Conservation (phyloP, 768 basidiomycete genomes). For the Boletus pseudo-olivaceus region DNA sequence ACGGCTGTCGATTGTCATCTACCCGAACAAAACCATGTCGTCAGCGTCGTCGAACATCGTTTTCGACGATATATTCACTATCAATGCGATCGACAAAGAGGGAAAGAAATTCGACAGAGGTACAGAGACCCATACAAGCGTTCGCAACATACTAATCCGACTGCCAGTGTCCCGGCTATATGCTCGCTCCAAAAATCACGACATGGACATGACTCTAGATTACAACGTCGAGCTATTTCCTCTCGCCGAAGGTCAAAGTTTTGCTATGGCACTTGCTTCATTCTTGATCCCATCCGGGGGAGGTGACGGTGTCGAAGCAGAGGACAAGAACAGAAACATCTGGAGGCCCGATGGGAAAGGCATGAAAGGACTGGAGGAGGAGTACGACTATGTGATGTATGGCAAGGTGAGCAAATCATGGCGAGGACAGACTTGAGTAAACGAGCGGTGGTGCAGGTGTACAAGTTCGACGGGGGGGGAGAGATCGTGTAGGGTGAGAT, state of each 20-base stretch:
- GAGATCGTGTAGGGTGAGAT: constrained; percentile 67
- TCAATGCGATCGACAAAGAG: constrained; percentile 81
- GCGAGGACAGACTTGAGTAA: neutral
- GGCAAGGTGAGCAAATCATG: constrained; percentile 65
- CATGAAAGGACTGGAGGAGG: constrained; percentile 79
- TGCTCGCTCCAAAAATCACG: constrained; percentile 85
- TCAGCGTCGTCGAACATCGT: constrained; percentile 68
- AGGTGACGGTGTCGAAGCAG: constrained; percentile 50
- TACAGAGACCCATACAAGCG: constrained; percentile 26
- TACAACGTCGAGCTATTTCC: constrained; percentile 92
- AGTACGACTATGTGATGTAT: constrained; percentile 99
- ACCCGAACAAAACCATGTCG: constrained; percentile 40
- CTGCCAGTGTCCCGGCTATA: constrained; percentile 82
- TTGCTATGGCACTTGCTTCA: constrained; percentile 84
- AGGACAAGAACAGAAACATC: constrained; percentile 72
- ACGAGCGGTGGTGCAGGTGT: constrained; percentile 55
- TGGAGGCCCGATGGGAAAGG: constrained; percentile 88
- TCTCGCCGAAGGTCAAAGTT: constrained; percentile 59
- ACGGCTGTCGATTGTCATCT: neutral
- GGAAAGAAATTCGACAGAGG: constrained; percentile 99
- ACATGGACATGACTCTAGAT: constrained; percentile 91
- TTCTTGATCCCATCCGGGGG: constrained; percentile 60
- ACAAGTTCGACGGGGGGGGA: constrained; percentile 89
- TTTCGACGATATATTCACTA: constrained; percentile 92
- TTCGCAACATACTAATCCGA: constrained; percentile 4